Conservation (phyloP, 352 stramenopile genomes). For the Globisporangium ultimum region DNA sequence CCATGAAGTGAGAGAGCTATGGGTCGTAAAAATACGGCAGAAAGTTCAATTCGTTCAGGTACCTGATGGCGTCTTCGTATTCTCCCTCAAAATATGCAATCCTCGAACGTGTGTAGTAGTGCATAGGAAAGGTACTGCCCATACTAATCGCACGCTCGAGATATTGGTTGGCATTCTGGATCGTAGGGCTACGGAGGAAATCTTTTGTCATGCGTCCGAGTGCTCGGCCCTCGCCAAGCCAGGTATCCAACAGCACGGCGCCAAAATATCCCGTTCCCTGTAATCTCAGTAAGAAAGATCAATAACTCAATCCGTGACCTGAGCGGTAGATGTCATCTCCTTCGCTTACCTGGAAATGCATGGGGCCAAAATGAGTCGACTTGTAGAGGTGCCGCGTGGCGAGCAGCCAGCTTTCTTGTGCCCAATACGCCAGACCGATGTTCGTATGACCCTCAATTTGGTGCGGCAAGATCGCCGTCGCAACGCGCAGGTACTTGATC, state of each 20-base stretch:
- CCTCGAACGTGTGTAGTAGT: slow-evolving; percentile 36
- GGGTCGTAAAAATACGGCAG: not conserved
- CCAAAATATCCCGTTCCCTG: slow-evolving; percentile 39
- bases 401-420: slow-evolving; percentile 22
- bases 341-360: slow-evolving; percentile 11
- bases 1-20: not conserved
- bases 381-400: slow-evolving; percentile 55
- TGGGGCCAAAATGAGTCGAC: slow-evolving; percentile 21
- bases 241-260: slow-evolving; percentile 29
- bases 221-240: slow-evolving; percentile 18
- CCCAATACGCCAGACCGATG: slow-evolving; percentile 40
- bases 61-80: slow-evolving; percentile 28
- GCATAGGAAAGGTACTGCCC: slow-evolving; percentile 26
- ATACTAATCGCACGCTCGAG: slow-evolving; percentile 32
- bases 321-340: not conserved
- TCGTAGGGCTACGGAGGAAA: slow-evolving; percentile 27
- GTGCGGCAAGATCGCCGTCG: slow-evolving; percentile 32
- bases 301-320: not conserved
- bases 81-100: slow-evolving; percentile 35
- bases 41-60: not conserved
- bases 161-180: slow-evolving; percentile 18
- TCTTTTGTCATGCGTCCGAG: slow-evolving; percentile 4
- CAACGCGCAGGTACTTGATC: slow-evolving; percentile 31
- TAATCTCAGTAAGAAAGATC: not conserved
- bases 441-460: slow-evolving; percentile 62